Conservation (phyloP, 345 rosid genomes). For the Pistacia vera region DNA sequence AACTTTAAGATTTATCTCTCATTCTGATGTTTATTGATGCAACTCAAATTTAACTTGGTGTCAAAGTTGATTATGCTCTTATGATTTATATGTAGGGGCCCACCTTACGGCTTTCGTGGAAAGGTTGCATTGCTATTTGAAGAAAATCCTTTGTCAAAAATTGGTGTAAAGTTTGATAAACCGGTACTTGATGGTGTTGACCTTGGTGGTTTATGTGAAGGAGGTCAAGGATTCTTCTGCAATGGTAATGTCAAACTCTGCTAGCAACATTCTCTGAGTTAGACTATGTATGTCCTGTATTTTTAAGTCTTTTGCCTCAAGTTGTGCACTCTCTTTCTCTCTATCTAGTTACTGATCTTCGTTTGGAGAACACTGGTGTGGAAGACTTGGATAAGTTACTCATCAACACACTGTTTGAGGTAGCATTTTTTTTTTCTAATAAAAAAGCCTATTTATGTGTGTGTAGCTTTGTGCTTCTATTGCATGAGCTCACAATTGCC, state of each 20-base stretch:
- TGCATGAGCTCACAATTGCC: slow-evolving; percentile 19
- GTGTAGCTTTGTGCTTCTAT: slow-evolving; percentile 10
- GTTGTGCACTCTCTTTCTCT: slow-evolving; percentile 22
- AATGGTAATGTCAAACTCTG: slow-evolving; percentile 49
- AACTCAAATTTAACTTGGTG: slow-evolving; percentile 13
- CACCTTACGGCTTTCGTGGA: slow-evolving; percentile 63
- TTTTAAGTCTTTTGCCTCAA: slow-evolving; percentile 18
- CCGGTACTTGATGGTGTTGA: slow-evolving; percentile 82
- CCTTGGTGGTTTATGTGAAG: slow-evolving; percentile 74
- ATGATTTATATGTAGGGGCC: slow-evolving; percentile 55
- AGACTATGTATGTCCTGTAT: background rate
- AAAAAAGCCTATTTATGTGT: background rate
- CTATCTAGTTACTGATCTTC: slow-evolving; percentile 65
- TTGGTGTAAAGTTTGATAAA: slow-evolving; percentile 88
- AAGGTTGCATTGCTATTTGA: slow-evolving; percentile 64
- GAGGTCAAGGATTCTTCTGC: slow-evolving; percentile 82
- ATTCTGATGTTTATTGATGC: background rate
- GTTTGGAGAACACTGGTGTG: slow-evolving; percentile 44
- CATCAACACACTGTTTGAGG: slow-evolving; percentile 83
- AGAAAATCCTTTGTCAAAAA: slow-evolving; percentile 74
- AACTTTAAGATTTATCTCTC: slow-evolving; percentile 5
- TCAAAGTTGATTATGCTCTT: slow-evolving; percentile 10
- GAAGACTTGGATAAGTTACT: slow-evolving; percentile 70
- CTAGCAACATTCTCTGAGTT: slow-evolving; percentile 2
- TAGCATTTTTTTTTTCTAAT: slow-evolving; percentile 24